Evolutionary conservation across 208 protist species (phyloP).

Genomic region (Porcisia hertigi): DNA sequence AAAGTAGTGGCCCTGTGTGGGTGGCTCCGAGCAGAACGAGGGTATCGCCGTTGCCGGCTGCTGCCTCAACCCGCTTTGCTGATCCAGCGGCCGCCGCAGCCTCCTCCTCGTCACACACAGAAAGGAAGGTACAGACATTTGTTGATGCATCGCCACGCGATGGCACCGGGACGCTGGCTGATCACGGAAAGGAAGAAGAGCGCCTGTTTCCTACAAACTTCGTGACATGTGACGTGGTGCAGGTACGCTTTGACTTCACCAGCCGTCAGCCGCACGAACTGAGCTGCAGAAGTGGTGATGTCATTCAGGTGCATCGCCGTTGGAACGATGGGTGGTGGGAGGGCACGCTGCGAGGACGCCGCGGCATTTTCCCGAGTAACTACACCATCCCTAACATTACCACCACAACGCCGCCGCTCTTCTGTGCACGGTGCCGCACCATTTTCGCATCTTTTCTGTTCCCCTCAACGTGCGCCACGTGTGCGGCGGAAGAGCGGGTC

Average conservation of each 20-base stretch:
- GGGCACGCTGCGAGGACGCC: slow-evolving; percentile 51
- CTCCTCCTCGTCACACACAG: background rate
- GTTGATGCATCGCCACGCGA: background rate
- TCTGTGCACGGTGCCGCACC: slow-evolving; percentile 67
- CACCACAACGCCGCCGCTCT: slow-evolving; percentile 57
- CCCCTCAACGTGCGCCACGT: slow-evolving; percentile 35
- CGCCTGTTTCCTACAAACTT: slow-evolving; percentile 74
- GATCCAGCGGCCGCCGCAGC: slow-evolving; percentile 6
- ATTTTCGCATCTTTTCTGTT: slow-evolving; percentile 26
- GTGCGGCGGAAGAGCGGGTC: slow-evolving; percentile 39
- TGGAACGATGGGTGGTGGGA: slow-evolving; percentile 93
- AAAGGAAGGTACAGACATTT: background rate
- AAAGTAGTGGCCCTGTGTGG: slow-evolving; percentile 26
- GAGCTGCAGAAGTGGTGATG: slow-evolving; percentile 45
- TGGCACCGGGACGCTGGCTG: background rate
- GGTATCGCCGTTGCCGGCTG: background rate
- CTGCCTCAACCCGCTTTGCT: slow-evolving; percentile 10
- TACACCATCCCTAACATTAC: slow-evolving; percentile 75
- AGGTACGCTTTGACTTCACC: slow-evolving; percentile 55
- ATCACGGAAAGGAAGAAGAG: slow-evolving; percentile 5
- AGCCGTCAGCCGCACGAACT: slow-evolving; percentile 50
- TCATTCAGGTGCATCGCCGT: slow-evolving; percentile 70
- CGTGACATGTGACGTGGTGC: slow-evolving; percentile 74
- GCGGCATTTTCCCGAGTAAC: slow-evolving; percentile 89
- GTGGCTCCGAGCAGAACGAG: slow-evolving; percentile 2